These are phyloP conservation scores for Pleurotus eryngii DNA, from an alignment of 768 basidiomycete genomes.

Conservation along the genomic window DNA sequence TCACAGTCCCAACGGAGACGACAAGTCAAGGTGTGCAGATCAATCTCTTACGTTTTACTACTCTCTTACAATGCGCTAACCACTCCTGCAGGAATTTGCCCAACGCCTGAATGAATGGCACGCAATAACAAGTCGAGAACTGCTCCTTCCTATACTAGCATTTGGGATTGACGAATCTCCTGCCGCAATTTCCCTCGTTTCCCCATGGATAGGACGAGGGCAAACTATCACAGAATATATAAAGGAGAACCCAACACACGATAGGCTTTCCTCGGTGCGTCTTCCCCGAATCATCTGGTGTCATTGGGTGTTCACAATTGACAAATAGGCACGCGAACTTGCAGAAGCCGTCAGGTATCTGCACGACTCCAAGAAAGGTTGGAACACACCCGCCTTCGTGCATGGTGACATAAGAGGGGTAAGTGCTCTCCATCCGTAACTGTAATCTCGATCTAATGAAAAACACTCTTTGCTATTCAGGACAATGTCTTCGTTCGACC, in stretches of 20 bases:
- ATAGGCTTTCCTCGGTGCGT: neutral
- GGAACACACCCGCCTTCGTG: constrained; percentile 1
- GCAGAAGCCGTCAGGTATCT: neutral
- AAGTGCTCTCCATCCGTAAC: neutral
- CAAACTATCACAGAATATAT: constrained; percentile 3
- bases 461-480: neutral
- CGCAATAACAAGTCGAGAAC: neutral
- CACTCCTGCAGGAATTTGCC: constrained; percentile 1
- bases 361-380: constrained; percentile 2
- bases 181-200: neutral
- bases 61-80: neutral
- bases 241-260: neutral
- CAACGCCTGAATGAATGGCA: constrained; percentile 6
- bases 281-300: neutral
- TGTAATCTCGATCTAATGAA: neutral
- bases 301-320: neutral
- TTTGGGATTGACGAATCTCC: neutral
- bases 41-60: neutral
- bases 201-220: constrained; percentile 1
- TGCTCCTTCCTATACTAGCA: neutral
- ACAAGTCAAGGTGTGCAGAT: neutral
- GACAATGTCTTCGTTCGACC: constrained; percentile 4
- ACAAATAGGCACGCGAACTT: neutral
- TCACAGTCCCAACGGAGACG: neutral
- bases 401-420: constrained; percentile 5